phyloP scores from a whole-genome alignment of 768 basidiomycete species.

The Boletus eberwhitei region DNA sequence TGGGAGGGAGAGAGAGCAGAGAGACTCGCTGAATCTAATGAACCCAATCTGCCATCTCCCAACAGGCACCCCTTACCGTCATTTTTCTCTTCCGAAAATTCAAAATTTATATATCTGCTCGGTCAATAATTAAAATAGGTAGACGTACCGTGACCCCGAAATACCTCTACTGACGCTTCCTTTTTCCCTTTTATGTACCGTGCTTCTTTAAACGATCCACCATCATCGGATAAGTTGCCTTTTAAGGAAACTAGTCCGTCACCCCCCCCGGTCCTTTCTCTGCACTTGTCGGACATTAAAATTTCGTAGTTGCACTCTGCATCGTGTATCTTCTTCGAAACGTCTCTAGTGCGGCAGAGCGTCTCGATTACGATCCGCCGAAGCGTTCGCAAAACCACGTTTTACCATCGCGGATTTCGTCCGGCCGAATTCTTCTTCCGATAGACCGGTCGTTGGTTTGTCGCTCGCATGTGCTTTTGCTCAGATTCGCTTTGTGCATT shows the following conservation, averaged over 20 bases:
- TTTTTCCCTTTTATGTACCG: constrained; percentile 11
- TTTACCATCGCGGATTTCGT: too few species aligned
- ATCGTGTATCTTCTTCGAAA: too few species aligned
- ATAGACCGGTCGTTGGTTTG: constrained; percentile 6
- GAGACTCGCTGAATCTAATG: constrained; percentile 14
- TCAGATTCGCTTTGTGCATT: constrained; percentile 26
- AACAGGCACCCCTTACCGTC: constrained; percentile 8
- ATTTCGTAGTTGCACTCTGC: too few species aligned
- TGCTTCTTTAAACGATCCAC: constrained; percentile 22
- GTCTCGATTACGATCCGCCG: constrained; percentile 23
- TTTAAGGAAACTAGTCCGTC: background rate
- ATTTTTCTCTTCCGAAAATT: background rate
- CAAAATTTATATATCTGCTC: background rate
- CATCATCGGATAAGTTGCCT: constrained; percentile 4
- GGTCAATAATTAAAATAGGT: background rate
- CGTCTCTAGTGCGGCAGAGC: too few species aligned
- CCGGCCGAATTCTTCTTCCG: constrained; percentile 12
- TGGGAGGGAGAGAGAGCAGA: background rate
- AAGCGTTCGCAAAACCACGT: too few species aligned
- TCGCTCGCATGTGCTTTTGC: constrained; percentile 24
- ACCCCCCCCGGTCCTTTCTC: too few species aligned
- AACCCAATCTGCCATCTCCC: constrained; percentile 23
- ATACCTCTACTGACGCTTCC: constrained; percentile 2
- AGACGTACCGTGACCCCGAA: constrained; percentile 11
- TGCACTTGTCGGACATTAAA: too few species aligned